Evolutionary conservation across 768 basidiomycete genomes (phyloP).

Genomic region (Terana coerulea): DNA sequence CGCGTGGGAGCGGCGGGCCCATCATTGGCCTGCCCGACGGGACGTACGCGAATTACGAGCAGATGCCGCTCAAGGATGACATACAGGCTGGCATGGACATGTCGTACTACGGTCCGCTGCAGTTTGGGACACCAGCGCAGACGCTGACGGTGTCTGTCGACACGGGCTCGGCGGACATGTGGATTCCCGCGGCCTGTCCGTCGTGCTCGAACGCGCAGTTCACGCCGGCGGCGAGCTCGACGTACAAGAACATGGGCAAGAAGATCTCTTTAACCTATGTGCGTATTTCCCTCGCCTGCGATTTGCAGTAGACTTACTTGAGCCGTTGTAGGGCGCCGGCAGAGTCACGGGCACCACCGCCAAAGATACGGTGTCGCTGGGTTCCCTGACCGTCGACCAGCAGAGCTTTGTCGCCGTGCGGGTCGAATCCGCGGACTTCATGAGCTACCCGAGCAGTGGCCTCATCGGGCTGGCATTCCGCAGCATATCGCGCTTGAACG

Average conservation of each 20-base stretch:
- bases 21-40: conserved; percentile 19
- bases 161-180: conserved; percentile 68
- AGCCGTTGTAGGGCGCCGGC: conserved; percentile 44
- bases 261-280: conserved; percentile 46
- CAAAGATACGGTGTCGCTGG: conserved; percentile 48
- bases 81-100: conserved; percentile 37
- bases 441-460: conserved; percentile 48
- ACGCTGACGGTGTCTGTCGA: conserved; percentile 56
- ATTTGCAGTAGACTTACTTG: neutral
- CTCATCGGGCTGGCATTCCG: conserved; percentile 62
- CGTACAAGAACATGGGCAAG: conserved; percentile 31
- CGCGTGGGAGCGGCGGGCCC: conserved; percentile 2
- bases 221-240: conserved; percentile 35
- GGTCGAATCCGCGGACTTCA: conserved; percentile 46
- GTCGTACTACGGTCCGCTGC: conserved; percentile 45
- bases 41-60: conserved; percentile 6
- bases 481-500: conserved; percentile 41
- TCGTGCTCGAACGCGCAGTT: conserved; percentile 39
- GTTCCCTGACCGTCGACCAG: conserved; percentile 36
- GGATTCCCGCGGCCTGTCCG: conserved; percentile 42
- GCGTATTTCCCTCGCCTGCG: conserved; percentile 11
- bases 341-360: conserved; percentile 45
- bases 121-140: conserved; percentile 55
- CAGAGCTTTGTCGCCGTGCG: conserved; percentile 58
- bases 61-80: conserved; percentile 35